phyloP scores from a whole-genome alignment of 202 grass and related monocot species.

The Schoenoplectus triqueter region DNA sequence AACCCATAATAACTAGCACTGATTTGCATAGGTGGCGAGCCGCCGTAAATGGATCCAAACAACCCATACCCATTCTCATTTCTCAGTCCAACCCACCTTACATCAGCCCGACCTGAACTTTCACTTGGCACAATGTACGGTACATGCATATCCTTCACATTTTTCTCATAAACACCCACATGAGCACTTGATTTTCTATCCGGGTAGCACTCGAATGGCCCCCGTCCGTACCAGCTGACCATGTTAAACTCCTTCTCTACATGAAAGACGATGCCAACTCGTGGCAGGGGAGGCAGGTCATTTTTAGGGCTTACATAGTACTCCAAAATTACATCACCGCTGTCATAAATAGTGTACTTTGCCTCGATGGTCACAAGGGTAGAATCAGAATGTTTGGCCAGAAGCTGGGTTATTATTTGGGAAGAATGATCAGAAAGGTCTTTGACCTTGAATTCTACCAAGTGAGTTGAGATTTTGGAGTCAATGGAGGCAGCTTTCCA shows the following conservation, averaged over 20 bases:
- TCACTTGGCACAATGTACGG: conserved; percentile 81
- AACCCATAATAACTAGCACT: conserved; percentile 77
- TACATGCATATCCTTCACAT: conserved; percentile 70
- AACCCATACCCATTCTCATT: conserved; percentile 58
- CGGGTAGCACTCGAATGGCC: conserved; percentile 93
- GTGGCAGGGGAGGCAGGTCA: conserved; percentile 79
- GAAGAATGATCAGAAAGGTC: conserved; percentile 49
- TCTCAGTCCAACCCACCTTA: conserved; percentile 70
- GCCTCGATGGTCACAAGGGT: conserved; percentile 50
- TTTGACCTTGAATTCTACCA: conserved; percentile 58
- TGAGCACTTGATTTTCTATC: conserved; percentile 81
- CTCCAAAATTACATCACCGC: conserved; percentile 68
- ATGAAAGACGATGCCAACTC: conserved; percentile 69
- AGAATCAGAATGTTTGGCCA: conserved; percentile 41
- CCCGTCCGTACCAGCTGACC: conserved; percentile 68
- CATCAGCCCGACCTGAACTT: conserved; percentile 60
- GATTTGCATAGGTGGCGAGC: conserved; percentile 80
- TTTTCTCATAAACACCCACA: conserved; percentile 66
- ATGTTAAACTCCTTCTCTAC: conserved; percentile 56
- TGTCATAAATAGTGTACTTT: conserved; percentile 54
- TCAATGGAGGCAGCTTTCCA: conserved; percentile 75
- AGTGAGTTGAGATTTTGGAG: conserved; percentile 48
- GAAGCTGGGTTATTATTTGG: conserved; percentile 63
- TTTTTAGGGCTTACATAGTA: conserved; percentile 67
- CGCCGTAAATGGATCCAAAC: conserved; percentile 52